Conservation (phyloP, 352 stramenopile genomes). For the Thalassiosira ordinaria region DNA sequence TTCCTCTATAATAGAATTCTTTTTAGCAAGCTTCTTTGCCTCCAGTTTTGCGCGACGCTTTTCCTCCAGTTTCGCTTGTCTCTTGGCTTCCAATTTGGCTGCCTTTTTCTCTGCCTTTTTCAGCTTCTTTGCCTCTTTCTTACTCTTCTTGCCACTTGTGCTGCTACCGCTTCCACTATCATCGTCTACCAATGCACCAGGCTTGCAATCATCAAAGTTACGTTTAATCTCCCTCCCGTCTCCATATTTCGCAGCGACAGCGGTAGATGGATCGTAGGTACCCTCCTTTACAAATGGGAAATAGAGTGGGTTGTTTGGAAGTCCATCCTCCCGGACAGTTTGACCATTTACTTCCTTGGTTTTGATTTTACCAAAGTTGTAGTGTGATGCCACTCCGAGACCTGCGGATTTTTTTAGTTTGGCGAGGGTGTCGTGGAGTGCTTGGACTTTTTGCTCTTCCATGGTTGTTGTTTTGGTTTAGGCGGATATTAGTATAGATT, state of each 20-base stretch:
- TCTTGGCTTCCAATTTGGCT: constrained; percentile 66
- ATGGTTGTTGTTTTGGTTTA: constrained; percentile 51
- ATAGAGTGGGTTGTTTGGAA: constrained; percentile 82
- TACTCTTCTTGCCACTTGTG: constrained; percentile 52
- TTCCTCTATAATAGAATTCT: too few species aligned
- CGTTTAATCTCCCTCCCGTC: constrained; percentile 80
- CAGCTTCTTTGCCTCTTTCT: constrained; percentile 56
- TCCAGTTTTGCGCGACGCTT: constrained; percentile 63
- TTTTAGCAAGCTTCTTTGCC: constrained; percentile 64
- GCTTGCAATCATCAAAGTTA: constrained; percentile 76
- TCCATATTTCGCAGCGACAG: constrained; percentile 54
- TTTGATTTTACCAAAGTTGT: constrained; percentile 62
- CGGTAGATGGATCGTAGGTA: constrained; percentile 60
- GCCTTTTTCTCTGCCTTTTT: constrained; percentile 68
- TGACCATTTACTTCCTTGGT: constrained; percentile 49
- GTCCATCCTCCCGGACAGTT: constrained; percentile 63
- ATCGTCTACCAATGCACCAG: background rate
- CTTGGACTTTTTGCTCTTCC: constrained; percentile 82
- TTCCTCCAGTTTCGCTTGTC: constrained; percentile 72
- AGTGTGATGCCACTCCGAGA: constrained; percentile 59
- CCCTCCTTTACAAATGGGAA: constrained; percentile 75
- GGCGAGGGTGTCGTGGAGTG: constrained; percentile 75
- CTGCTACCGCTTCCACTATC: constrained; percentile 28
- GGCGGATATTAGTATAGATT: too few species aligned
- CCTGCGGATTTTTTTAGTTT: constrained; percentile 67